Conservation (phyloP, 106 monocot species). For the Dendrobium nobile region DNA sequence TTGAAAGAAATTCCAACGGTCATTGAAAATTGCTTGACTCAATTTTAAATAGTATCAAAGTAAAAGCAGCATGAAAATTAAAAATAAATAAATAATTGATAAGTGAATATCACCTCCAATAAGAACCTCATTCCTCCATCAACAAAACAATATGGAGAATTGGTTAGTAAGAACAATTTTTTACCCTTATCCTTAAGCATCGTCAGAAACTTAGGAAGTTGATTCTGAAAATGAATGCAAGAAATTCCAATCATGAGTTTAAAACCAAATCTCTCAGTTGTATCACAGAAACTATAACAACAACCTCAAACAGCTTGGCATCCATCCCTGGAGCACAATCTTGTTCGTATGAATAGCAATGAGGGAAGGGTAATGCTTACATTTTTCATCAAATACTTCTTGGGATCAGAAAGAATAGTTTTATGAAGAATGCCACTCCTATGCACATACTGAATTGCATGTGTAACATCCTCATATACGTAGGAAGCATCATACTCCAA, state of each 20-base stretch:
- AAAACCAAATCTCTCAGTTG: background rate
- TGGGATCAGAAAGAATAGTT: constrained; percentile 70
- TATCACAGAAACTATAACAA: background rate
- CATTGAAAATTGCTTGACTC: background rate
- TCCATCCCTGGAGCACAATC: background rate
- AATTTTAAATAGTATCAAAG: background rate
- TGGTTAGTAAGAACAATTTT: constrained; percentile 89
- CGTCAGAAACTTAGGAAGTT: constrained; percentile 53
- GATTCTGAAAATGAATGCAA: constrained; percentile 30
- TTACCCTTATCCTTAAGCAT: constrained; percentile 86
- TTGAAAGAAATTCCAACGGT: background rate
- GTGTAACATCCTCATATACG: constrained; percentile 85
- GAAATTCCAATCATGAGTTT: background rate
- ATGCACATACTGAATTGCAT: constrained; percentile 90
- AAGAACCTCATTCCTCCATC: constrained; percentile 92
- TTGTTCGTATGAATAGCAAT: background rate
- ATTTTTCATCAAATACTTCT: constrained; percentile 88
- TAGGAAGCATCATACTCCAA: constrained; percentile 93
- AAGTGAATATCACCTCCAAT: constrained; percentile 53
- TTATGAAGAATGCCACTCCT: constrained; percentile 67
- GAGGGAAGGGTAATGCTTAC: constrained; percentile 21
- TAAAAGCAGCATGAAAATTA: background rate
- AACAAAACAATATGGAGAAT: constrained; percentile 94
- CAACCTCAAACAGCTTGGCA: background rate
- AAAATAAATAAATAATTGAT: background rate